phyloP scores from a whole-genome alignment of 2,329 filamentous ascomycete species.

The Dothistroma pini region DNA sequence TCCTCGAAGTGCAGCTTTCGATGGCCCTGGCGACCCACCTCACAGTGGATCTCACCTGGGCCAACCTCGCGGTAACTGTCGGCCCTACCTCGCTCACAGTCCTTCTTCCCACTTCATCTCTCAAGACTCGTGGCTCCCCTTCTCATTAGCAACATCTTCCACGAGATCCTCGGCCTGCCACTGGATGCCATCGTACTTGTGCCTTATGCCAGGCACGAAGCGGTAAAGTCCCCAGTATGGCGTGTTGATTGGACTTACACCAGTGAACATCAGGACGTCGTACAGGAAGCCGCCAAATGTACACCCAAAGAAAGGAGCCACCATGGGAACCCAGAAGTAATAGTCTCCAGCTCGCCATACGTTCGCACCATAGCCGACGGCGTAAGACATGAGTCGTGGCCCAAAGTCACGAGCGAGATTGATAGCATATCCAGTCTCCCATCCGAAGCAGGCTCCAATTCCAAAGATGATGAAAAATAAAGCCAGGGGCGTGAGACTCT shows the following conservation, averaged over 20 bases:
- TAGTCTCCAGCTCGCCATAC: constrained; percentile 66
- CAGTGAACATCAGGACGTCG: constrained; percentile 65
- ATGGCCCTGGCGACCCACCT: constrained; percentile 1
- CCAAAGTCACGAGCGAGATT: constrained; percentile 71
- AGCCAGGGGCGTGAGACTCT: constrained; percentile 55
- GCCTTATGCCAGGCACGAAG: constrained; percentile 28
- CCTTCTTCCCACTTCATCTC: constrained; percentile 1
- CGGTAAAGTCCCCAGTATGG: constrained; percentile 62
- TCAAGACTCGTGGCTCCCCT: constrained; percentile 2
- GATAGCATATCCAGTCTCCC: constrained; percentile 73
- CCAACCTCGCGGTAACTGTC: constrained; percentile 3
- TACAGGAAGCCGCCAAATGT: constrained; percentile 64
- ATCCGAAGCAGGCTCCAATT: constrained; percentile 69
- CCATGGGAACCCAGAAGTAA: constrained; percentile 75
- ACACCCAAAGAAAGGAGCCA: constrained; percentile 64
- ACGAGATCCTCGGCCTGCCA: constrained; percentile 26
- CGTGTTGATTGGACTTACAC: constrained; percentile 66
- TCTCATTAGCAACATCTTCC: constrained; percentile 10
- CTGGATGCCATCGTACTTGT: constrained; percentile 25
- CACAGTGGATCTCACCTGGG: neutral
- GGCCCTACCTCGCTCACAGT: constrained; percentile 12
- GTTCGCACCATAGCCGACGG: constrained; percentile 63
- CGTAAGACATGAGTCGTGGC: constrained; percentile 62
- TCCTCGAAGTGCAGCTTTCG: neutral
- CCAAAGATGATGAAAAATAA: constrained; percentile 72